These are phyloP conservation scores for Glycyrrhiza uralensis DNA, from an alignment of 306 rosid species.

Conservation along the genomic window DNA sequence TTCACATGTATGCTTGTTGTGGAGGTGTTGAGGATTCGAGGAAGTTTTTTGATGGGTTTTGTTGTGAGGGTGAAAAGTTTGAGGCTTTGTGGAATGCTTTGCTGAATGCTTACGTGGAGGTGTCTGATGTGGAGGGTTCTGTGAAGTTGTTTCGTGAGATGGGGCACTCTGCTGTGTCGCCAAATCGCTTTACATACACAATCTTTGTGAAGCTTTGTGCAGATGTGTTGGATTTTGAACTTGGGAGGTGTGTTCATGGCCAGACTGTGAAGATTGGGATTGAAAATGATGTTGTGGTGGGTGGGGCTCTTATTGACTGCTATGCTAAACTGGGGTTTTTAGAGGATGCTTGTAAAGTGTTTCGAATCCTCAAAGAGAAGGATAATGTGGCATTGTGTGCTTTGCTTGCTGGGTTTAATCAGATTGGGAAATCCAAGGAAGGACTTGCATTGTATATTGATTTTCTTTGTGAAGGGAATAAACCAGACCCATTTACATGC, in stretches of 20 bases:
- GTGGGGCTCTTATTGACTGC: constrained; percentile 38
- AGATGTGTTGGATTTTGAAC: constrained; percentile 30
- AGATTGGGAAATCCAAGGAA: constrained; percentile 31
- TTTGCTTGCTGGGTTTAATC: constrained; percentile 43
- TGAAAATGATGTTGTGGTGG: constrained; percentile 36
- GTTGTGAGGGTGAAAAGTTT: constrained; percentile 28
- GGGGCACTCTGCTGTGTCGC: constrained; percentile 17
- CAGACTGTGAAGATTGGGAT: constrained; percentile 37
- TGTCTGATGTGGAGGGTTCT: constrained; percentile 32
- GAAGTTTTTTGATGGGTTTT: constrained; percentile 41
- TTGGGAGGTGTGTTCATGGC: constrained; percentile 40
- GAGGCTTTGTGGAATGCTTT: constrained; percentile 42
- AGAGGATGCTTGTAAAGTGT: constrained; percentile 29
- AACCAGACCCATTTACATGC: constrained; percentile 35
- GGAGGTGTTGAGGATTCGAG: constrained; percentile 29
- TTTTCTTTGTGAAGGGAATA: constrained; percentile 39
- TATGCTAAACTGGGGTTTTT: constrained; percentile 37
- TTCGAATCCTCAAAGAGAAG: constrained; percentile 33
- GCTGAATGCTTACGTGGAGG: constrained; percentile 36
- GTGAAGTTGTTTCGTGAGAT: constrained; percentile 26
- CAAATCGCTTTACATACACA: constrained; percentile 30
- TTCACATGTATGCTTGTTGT: constrained; percentile 35
- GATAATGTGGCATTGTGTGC: constrained; percentile 43
- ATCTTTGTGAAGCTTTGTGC: constrained; percentile 36
- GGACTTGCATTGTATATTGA: constrained; percentile 27